These are phyloP conservation scores for Paecilomyces variotii DNA, from an alignment of 2,329 filamentous ascomycete species.

Conservation along the genomic window DNA sequence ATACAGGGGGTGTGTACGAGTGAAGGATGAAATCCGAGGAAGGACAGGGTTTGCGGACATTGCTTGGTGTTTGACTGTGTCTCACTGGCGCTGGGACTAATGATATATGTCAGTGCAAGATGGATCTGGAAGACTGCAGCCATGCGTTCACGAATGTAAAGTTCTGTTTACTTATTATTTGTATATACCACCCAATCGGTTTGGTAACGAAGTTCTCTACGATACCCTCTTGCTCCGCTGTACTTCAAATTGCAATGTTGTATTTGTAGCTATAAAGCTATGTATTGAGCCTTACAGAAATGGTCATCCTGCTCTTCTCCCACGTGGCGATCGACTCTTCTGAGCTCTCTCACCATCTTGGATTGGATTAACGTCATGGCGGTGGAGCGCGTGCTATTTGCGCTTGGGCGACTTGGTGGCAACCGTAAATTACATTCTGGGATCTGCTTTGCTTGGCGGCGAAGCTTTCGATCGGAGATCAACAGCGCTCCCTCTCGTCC, in stretches of 20 bases:
- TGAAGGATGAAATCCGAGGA: background rate
- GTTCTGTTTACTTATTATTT: slow-evolving; percentile 7
- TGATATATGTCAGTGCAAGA: background rate
- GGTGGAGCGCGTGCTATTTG: background rate
- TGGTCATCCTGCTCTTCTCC: background rate
- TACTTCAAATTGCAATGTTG: background rate
- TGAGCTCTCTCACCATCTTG: slow-evolving; percentile 1
- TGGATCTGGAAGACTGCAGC: background rate
- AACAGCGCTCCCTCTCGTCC: background rate
- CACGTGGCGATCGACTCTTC: slow-evolving; percentile 1
- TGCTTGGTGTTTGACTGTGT: background rate
- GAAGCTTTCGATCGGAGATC: background rate
- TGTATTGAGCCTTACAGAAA: no score
- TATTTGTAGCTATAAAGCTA: background rate
- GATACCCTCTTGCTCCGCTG: slow-evolving; percentile 17
- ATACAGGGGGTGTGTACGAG: background rate
- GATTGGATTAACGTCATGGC: background rate
- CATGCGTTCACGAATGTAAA: background rate
- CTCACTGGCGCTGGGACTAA: background rate
- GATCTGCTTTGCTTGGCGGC: slow-evolving; percentile 1
- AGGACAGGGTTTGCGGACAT: background rate
- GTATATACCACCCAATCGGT: slow-evolving; percentile 31
- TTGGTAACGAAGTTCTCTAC: slow-evolving; percentile 32
- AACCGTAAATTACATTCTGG: slow-evolving; percentile 22
- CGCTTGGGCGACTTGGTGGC: slow-evolving; percentile 15